Evolutionary conservation across 2,329 filamentous ascomycete genomes (phyloP).

Genomic region (Boeremia lycopersici): DNA sequence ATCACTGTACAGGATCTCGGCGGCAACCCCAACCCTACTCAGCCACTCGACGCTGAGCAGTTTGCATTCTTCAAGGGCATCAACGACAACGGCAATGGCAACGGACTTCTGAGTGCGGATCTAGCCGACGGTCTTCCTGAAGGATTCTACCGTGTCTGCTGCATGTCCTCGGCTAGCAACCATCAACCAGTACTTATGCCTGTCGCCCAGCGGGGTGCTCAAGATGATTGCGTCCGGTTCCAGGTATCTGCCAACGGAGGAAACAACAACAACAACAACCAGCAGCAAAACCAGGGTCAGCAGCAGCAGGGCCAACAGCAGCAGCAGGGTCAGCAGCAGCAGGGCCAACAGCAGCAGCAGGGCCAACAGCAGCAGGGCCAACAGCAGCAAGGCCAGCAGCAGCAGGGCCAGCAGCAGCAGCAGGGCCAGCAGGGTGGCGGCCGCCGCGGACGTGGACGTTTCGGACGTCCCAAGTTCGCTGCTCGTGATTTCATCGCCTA

Average conservation of each 20-base stretch:
- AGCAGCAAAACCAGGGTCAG: slow-evolving; percentile 10
- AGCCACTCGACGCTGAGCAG: slow-evolving; percentile 49
- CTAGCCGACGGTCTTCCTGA: slow-evolving; percentile 56
- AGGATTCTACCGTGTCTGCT: slow-evolving; percentile 59
- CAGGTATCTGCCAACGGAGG: slow-evolving; percentile 42
- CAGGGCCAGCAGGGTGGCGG: slow-evolving; percentile 4
- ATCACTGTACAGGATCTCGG: slow-evolving; percentile 59
- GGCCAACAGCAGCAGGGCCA: slow-evolving; percentile 16
- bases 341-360: slow-evolving; percentile 19
- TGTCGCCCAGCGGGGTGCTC: slow-evolving; percentile 59
- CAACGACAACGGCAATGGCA: slow-evolving; percentile 57
- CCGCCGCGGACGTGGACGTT: slow-evolving; percentile 29
- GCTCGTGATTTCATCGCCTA: slow-evolving; percentile 44
- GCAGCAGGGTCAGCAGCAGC: slow-evolving; percentile 3
- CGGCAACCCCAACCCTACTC: slow-evolving; percentile 42
- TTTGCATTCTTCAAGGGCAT: slow-evolving; percentile 66
- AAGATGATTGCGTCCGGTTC: slow-evolving; percentile 61
- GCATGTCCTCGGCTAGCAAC: slow-evolving; percentile 58
- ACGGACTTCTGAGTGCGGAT: slow-evolving; percentile 53
- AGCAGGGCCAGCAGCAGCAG: slow-evolving; percentile 10
- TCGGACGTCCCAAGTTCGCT: slow-evolving; percentile 39
- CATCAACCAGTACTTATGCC: slow-evolving; percentile 66
- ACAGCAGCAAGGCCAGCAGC: slow-evolving; percentile 21
- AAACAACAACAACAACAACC: slow-evolving; percentile 13
- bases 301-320: slow-evolving; percentile 6